Evolutionary conservation across 2,329 filamentous ascomycete species (phyloP).

Genomic region (Blastomyces parvus): DNA sequence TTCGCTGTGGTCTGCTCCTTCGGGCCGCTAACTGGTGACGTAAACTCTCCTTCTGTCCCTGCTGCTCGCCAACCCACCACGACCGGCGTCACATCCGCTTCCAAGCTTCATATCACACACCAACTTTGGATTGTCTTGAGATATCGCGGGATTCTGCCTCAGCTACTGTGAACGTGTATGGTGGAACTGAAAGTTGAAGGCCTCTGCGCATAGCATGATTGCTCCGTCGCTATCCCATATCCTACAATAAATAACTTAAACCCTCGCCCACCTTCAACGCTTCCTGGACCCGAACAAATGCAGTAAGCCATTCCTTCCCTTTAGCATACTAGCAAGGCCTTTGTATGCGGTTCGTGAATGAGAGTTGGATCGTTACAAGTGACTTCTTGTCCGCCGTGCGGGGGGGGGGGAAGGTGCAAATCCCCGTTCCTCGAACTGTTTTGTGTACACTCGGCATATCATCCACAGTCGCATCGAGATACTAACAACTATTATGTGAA

Average conservation of each 20-base stretch:
- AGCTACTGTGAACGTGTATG: background rate
- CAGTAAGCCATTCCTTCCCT: background rate
- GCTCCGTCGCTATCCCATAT: background rate
- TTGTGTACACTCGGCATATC: background rate
- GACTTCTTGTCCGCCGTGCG: background rate
- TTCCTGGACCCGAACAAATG: background rate
- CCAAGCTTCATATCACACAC: background rate
- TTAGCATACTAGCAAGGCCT: background rate
- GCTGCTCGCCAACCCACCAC: background rate
- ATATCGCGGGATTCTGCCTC: background rate
- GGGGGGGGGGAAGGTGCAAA: background rate
- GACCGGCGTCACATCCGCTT: background rate
- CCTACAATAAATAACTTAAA: background rate
- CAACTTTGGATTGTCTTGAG: background rate
- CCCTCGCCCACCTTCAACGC: background rate
- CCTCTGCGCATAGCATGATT: background rate
- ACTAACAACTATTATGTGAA: background rate
- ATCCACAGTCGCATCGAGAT: background rate
- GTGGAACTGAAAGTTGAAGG: background rate
- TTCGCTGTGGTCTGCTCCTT: background rate
- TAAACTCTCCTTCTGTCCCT: constrained; percentile 1
- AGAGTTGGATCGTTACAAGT: background rate
- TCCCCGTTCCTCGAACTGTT: background rate
- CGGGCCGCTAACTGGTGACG: constrained; percentile 1
- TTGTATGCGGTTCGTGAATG: background rate